These are phyloP conservation scores for Fallopia convolvulus DNA, from an alignment of 148 eudicot genomes.

Conservation along the genomic window DNA sequence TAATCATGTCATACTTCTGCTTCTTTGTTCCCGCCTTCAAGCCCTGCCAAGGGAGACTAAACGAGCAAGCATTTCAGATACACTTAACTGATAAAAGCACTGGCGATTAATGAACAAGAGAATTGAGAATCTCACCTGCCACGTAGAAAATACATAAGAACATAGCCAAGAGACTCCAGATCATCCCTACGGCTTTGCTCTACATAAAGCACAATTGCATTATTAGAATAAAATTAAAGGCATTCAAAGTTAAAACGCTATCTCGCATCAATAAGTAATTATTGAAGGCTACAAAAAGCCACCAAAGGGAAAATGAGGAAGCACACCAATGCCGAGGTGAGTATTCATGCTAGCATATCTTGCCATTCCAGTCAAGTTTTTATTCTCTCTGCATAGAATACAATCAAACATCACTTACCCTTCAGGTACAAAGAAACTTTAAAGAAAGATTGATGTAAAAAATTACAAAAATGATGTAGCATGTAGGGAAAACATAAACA, in stretches of 20 bases:
- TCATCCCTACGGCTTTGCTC: constrained; percentile 98
- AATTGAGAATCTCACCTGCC: constrained; percentile 55
- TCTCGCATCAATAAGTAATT: neutral
- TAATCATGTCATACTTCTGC: constrained; percentile 88
- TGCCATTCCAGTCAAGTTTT: constrained; percentile 94
- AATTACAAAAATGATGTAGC: neutral
- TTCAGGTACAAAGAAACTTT: neutral
- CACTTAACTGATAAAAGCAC: neutral
- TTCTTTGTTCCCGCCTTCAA: constrained; percentile 91
- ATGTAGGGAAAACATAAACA: neutral
- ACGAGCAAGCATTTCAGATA: constrained; percentile 15
- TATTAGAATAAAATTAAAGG: constrained; percentile 6
- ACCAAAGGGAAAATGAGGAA: neutral
- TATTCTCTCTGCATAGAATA: constrained; percentile 66
- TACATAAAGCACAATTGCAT: constrained; percentile 22
- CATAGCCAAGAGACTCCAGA: constrained; percentile 94
- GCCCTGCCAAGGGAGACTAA: constrained; percentile 98
- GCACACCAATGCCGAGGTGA: constrained; percentile 90
- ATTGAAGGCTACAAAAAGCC: neutral
- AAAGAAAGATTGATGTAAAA: neutral
- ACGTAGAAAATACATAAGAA: constrained; percentile 81
- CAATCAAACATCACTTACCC: neutral
- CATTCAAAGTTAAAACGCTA: neutral
- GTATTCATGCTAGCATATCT: constrained; percentile 96
- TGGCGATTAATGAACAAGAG: neutral